A percentile compares a stretch with the other conserved stretches of the same genome.
phyloP scores from a whole-genome alignment of 78 protist species.

The Polysphondylium violaceum region DNA sequence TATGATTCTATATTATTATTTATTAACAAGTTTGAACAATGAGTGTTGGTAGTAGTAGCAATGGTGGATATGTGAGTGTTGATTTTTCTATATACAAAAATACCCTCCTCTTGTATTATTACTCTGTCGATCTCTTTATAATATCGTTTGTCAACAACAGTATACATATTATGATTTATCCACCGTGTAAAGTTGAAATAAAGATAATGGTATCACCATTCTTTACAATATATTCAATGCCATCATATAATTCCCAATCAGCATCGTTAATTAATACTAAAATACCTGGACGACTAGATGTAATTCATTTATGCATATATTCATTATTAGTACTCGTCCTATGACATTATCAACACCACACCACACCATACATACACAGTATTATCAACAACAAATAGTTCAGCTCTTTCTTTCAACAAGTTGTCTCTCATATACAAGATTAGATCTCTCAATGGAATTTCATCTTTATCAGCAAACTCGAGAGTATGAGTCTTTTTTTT shows the following conservation, averaged over 20 bases:
- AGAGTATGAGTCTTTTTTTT: constrained; percentile 42
- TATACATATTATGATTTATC: constrained; percentile 36
- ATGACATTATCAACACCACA: background rate
- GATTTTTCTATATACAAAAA: background rate
- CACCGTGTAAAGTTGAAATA: constrained; percentile 93
- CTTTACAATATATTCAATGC: constrained; percentile 67
- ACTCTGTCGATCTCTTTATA: background rate
- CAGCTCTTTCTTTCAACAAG: constrained; percentile 82
- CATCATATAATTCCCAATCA: constrained; percentile 90
- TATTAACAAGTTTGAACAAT: too few relatives aligned
- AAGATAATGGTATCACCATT: constrained; percentile 84
- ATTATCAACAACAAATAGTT: constrained; percentile 77
- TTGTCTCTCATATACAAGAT: constrained; percentile 59
- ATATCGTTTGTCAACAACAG: background rate
- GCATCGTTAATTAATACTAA: constrained; percentile 90
- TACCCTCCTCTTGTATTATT: too few relatives aligned
- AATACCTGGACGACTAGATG: constrained; percentile 90
- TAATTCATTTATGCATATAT: background rate
- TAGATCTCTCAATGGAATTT: constrained; percentile 40
- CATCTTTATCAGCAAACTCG: constrained; percentile 36
- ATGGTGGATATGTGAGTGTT: too few relatives aligned
- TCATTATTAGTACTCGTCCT: background rate
- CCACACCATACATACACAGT: constrained; percentile 69
- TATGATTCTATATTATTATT: too few relatives aligned
- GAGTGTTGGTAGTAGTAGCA: too few relatives aligned